Base-by-base conservation (phyloP, 2,329 filamentous ascomycete species). In the Seiridium cupressi region DNA sequence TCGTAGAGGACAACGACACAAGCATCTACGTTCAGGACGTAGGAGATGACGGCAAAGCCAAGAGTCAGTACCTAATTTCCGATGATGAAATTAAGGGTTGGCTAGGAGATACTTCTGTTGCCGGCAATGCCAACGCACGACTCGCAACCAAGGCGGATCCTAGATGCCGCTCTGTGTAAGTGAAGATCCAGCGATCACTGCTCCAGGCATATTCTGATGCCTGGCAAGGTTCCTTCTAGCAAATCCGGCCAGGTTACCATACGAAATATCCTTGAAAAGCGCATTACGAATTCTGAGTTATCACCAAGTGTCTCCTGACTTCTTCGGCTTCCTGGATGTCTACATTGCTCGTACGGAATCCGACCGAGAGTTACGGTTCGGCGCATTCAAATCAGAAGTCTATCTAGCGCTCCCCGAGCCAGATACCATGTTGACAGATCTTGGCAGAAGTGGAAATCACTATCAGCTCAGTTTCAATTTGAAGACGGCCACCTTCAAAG, bases 291-390 rank as follows among this genome's bases (percentile, higher is more conserved):
- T 54, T 9, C 13, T 55, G 34, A 55, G 11, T 18, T 55, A 55
- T 18, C 51, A 55, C n/a, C 51, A 55, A 55, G 51, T 55, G 3
- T 26, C 51, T 5, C 51, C 51, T n/a, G n/a, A 55, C 18, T 55
- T 38, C 51, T 26, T 55, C 4, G 51, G 40, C 11, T 55, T 55
- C 35, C 18, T 55, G 4, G 35, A 55, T 36, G 51, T 42, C 10
- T 55, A 55, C 31, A 35, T 32, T 32, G 5, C 34, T 9, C 32
- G 5, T 5, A 9, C 5, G 10, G 51, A 5, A 7, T 10, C 9
- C 34, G 18, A 55, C 36, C 8, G 34, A 6, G 51, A 55, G 36
- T 4, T 55, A 13, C 51, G 51, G 6, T 55, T 40, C 51, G 42
- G 7, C 10, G 34, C 9, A 4, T 55, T 55, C 13, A 40, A 10